Evolutionary conservation across 495 filamentous ascomycete genomes (phyloP), one percentile per base, ranked within the genome.

Genomic region (Staphylotrichum longicolle): DNA sequence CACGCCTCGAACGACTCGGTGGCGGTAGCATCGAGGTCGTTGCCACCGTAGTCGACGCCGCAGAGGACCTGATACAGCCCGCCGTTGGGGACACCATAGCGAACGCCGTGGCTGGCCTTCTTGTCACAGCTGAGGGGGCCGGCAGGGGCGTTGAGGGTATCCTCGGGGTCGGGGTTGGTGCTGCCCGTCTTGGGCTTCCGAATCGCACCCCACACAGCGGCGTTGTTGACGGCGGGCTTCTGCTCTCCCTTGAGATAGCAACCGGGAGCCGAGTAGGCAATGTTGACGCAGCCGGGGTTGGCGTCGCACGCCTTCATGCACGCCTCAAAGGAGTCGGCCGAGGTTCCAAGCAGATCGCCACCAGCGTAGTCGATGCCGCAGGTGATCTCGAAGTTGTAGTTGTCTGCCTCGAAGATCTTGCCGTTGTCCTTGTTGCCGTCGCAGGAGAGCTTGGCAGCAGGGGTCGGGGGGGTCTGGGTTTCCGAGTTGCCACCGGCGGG

Each of bases 171-270:
- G 20, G 20, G 20, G 20, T 27, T 27, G 20, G 20, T 27, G 20
- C 20, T 27, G 20, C 20, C 20, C 5, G 46, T 20, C 2, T 15
- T 32, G 7, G 46, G 7, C 27, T 33, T 53, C 11, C 50, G 50
- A 2, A 53, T 12, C 7, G 50, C 50, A 11, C 50, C 50, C 50
- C 50, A 53, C 7, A 53, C 50, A n/a, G 50, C 32, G n/a, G 12
- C 32, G 35, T 14, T 53, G 50, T 53, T 33, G 50, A 53, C 50
- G 7, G 50, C 50, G 7, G 34, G 51, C 3, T 40, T 49, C 30
- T 49, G 20, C 9, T 34, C 3, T 32, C 35, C 35, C 57, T 60
- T 60, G 6, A 61, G 50, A 49, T 61, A 61, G 58, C 58, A 61
- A 5, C 30, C 27, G 14, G 40, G 40, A 41, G n/a, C 4, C 4